A percentile compares a stretch with the other conserved stretches of the same genome.
Evolutionary conservation across 106 monocot genomes (phyloP).

Genomic region (Allium fistulosum): DNA sequence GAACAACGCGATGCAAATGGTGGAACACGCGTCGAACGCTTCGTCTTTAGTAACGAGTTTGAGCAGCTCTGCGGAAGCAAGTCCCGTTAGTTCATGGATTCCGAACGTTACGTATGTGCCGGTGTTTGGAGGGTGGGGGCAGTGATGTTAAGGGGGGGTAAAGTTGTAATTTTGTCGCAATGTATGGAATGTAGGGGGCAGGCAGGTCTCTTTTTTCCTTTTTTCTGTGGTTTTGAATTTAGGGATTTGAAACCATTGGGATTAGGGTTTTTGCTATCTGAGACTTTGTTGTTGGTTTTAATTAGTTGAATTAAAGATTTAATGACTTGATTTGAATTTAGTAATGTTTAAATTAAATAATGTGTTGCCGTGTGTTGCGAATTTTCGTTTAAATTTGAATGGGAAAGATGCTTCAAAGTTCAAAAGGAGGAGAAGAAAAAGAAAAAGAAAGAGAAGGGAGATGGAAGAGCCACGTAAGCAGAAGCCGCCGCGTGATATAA

Average conservation of each 20-base stretch:
- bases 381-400: neutral
- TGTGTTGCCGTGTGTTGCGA: neutral
- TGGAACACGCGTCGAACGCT: slow-evolving; percentile 18
- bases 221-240: slow-evolving; percentile 3
- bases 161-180: neutral
- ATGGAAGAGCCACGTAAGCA: no score
- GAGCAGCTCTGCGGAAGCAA: slow-evolving; percentile 51
- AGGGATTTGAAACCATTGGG: neutral
- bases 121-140: slow-evolving; percentile 69
- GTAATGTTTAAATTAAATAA: neutral
- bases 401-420: no score
- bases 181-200: neutral
- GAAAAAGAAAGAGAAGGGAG: no score
- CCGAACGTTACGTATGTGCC: slow-evolving; percentile 60
- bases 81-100: slow-evolving; percentile 56
- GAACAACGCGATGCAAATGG: slow-evolving; percentile 13
- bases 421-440: no score
- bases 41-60: slow-evolving; percentile 37
- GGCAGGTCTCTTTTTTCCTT: slow-evolving; percentile 16
- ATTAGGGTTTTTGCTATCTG: slow-evolving; percentile 25
- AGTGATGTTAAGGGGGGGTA: neutral
- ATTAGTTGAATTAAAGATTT: neutral
- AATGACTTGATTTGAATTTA: neutral
- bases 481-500: no score
- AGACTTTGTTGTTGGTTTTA: neutral